Conservation (phyloP, 31 red algal species). For the Asparagopsis taxiformis region DNA sequence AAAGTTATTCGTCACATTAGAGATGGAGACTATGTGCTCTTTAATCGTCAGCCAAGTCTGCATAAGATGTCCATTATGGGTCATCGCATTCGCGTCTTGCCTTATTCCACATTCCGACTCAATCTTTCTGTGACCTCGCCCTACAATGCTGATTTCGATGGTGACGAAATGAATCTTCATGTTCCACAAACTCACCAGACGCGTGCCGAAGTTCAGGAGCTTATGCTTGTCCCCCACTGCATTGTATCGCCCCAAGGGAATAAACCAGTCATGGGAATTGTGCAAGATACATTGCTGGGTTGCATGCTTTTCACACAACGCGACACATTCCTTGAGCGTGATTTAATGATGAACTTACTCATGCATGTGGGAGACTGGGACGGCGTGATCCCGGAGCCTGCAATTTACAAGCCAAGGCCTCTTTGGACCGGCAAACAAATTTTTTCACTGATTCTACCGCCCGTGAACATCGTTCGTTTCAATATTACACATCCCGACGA, state of each 20-base stretch:
- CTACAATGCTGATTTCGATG: constrained; percentile 99
- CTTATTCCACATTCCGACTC: constrained; percentile 96
- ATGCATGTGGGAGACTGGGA: constrained; percentile 92
- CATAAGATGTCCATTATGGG: constrained; percentile 99
- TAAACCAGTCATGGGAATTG: constrained; percentile 97
- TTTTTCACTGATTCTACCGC: constrained; percentile 91
- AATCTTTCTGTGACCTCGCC: constrained; percentile 95
- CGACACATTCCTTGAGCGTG: constrained; percentile 88
- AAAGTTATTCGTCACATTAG: constrained; percentile 95
- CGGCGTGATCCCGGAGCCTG: constrained; percentile 82
- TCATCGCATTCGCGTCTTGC: constrained; percentile 93
- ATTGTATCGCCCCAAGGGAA: constrained; percentile 97
- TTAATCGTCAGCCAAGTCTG: constrained; percentile 97
- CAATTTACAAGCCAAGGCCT: constrained; percentile 89
- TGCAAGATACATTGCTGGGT: constrained; percentile 94
- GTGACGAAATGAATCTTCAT: constrained; percentile 99
- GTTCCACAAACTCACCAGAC: constrained; percentile 89
- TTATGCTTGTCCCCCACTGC: constrained; percentile 95
- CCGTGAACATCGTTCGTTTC: constrained; percentile 85
- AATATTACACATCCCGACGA: constrained; percentile 87
- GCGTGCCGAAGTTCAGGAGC: constrained; percentile 90
- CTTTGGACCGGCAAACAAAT: constrained; percentile 99
- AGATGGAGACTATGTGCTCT: constrained; percentile 96
- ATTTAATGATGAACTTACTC: constrained; percentile 89
- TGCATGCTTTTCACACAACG: constrained; percentile 97